Conservation (phyloP, 1,284 basidiomycete genomes). For the Cryptococcus sp. region DNA sequence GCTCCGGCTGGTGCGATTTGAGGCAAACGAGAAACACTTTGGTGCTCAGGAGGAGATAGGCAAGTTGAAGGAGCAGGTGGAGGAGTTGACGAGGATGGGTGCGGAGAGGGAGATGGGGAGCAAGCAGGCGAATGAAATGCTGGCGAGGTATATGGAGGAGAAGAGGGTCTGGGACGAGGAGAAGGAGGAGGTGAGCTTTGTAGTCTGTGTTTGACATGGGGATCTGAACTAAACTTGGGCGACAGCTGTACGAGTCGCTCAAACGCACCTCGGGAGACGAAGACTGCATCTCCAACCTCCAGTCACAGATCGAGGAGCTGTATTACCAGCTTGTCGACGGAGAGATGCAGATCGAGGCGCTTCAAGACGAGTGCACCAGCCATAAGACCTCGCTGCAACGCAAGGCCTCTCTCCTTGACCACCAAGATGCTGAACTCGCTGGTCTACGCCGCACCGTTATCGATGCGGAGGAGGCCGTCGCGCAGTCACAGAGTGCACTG, state of each 20-base stretch:
- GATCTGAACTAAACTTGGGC: not conserved
- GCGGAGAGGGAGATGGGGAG: slow-evolving; percentile 16
- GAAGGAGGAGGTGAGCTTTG: slow-evolving; percentile 15
- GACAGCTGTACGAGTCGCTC: slow-evolving; percentile 9
- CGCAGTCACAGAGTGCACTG: not conserved
- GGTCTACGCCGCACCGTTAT: slow-evolving; percentile 10
- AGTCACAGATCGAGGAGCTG: not conserved
- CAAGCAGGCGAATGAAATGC: slow-evolving; percentile 11
- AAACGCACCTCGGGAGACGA: slow-evolving; percentile 6
- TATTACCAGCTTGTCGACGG: slow-evolving; percentile 3
- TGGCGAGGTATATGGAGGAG: slow-evolving; percentile 16
- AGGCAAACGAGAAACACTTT: slow-evolving; percentile 22
- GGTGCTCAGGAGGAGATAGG: slow-evolving; percentile 12
- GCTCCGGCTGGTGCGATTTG: slow-evolving; percentile 18
- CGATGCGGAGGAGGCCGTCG: slow-evolving; percentile 18
- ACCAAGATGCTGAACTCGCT: slow-evolving; percentile 20
- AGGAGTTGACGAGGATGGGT: slow-evolving; percentile 13
- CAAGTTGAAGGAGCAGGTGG: slow-evolving; percentile 13
- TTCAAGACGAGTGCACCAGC: slow-evolving; percentile 5
- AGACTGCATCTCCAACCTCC: not conserved
- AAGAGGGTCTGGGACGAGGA: slow-evolving; percentile 17
- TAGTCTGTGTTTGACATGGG: not conserved
- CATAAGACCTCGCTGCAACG: slow-evolving; percentile 5
- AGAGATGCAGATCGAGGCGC: not conserved
- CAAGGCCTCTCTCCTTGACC: slow-evolving; percentile 5